Base-by-base conservation (phyloP, 164 flowering plant genomes). In the Aristolochia contorta region DNA sequence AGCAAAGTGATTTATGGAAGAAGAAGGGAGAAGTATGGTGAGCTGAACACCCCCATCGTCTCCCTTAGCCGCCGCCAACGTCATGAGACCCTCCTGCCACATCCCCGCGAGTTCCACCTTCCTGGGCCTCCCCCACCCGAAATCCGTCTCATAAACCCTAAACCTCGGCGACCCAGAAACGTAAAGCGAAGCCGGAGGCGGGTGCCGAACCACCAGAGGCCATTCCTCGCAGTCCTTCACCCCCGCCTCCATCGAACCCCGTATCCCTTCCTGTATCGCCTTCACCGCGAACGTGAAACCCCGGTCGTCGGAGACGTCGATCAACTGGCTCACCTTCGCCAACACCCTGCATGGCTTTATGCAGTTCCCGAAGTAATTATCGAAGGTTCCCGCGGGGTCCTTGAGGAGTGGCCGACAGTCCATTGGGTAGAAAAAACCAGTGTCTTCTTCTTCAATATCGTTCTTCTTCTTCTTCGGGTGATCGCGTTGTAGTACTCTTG, bases 121-220 rank as follows among this genome's bases (percentile, higher is more conserved):
- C 12, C 45, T 56, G 0, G 58, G 58, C 20, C 58, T 56, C 7
- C 58, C 58, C 37, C 37, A 56, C 41, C 58, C 41, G 19, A 56
- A 56, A 56, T 56, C 58, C 37, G 20, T 56, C 41, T 56, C 58
- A 27, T 56, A 25, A 56, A 56, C 41, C 41, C 32, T 56, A 30
- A 56, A 37, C 33, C 58, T 25, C 16, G 58, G 43, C 12, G 56
- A 54, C 24, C 56, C 56, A 22, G 16, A 3, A 15, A 54, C 56
- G n/a, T 19, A 19, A 1, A 54, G 3, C 27, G 24, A 19, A 19
- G 56, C 27, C 12, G 30, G 15, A 21, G 56, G 24, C 2, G 24
- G 21, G 5, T 54, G 30, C 4, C 15, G 13, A 54, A 22, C 3
- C 56, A 6, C 14, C 22, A 18, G 6, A 49, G 53, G n/a, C 53